Conservation (phyloP, 352 stramenopile genomes). For the Pythium graminicola region DNA sequence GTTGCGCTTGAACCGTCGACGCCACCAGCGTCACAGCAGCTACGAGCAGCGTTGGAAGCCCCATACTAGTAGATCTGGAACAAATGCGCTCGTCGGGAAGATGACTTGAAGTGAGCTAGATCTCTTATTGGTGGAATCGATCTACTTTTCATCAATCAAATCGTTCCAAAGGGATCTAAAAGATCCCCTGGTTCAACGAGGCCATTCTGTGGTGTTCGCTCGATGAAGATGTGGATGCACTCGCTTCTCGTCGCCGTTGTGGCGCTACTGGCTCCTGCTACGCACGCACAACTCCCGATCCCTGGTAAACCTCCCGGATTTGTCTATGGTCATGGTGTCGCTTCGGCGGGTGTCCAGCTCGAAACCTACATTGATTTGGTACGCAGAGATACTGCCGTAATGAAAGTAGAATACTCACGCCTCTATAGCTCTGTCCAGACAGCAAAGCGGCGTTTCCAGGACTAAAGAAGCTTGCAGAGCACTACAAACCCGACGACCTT, state of each 20-base stretch:
- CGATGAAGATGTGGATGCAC: conserved; percentile 11
- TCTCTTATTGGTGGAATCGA: conserved; percentile 21
- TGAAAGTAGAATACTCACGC: too few species aligned
- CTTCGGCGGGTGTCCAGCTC: conserved; percentile 61
- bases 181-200: too few species aligned
- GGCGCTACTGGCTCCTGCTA: not conserved
- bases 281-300: conserved; percentile 46
- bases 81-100: not conserved
- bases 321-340: conserved; percentile 38
- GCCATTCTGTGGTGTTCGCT: too few species aligned
- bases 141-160: conserved; percentile 9
- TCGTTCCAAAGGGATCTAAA: not conserved
- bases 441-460: conserved; percentile 30
- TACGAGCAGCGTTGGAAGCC: conserved; percentile 4
- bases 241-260: conserved; percentile 1
- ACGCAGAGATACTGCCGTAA: too few species aligned
- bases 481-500: conserved; percentile 28
- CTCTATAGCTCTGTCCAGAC: conserved; percentile 28
- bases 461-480: conserved; percentile 25
- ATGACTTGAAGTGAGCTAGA: conserved; percentile 7
- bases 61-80: too few species aligned
- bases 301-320: conserved; percentile 58
- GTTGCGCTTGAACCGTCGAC: conserved; percentile 28
- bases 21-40: conserved; percentile 13
- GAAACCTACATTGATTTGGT: conserved; percentile 80